Evolutionary conservation across 306 rosid genomes (phyloP).

Genomic region (Ormosia semicastrata): DNA sequence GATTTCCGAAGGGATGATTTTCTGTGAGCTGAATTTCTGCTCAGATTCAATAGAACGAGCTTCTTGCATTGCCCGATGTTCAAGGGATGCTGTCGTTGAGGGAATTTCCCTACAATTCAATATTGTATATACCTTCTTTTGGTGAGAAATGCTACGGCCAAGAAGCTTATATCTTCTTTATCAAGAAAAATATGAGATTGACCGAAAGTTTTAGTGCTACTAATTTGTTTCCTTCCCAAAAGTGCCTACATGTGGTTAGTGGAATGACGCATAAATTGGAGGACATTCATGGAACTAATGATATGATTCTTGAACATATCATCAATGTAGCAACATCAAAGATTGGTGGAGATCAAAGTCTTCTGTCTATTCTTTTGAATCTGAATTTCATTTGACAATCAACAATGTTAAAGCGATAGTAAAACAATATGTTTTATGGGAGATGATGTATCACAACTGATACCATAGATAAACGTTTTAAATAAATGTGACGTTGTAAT

Average conservation of each 20-base stretch:
- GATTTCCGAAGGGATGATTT: too few species aligned
- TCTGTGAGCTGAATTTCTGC: too few species aligned
- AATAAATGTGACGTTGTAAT: too few species aligned
- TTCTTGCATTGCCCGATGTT: too few species aligned
- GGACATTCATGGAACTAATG: neutral
- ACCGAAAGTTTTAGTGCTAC: neutral
- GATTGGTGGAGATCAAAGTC: neutral
- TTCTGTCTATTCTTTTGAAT: constrained; percentile 20
- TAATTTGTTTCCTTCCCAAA: constrained; percentile 32
- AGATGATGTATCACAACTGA: too few species aligned
- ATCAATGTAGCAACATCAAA: neutral
- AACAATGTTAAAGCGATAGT: constrained; percentile 6
- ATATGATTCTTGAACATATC: constrained; percentile 17
- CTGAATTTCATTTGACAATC: constrained; percentile 7
- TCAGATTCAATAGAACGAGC: too few species aligned
- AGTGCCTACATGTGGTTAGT: constrained; percentile 13
- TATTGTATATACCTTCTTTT: neutral
- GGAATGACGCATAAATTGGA: constrained; percentile 3
- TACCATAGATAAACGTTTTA: too few species aligned
- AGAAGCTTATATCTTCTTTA: neutral
- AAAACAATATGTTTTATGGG: too few species aligned
- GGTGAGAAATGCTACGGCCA: constrained; percentile 26
- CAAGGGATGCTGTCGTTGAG: too few species aligned
- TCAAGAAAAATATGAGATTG: neutral
- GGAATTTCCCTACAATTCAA: too few species aligned